These are phyloP conservation scores for Crucihimalaya himalaica DNA, from an alignment of 345 rosid genomes.

Conservation along the genomic window DNA sequence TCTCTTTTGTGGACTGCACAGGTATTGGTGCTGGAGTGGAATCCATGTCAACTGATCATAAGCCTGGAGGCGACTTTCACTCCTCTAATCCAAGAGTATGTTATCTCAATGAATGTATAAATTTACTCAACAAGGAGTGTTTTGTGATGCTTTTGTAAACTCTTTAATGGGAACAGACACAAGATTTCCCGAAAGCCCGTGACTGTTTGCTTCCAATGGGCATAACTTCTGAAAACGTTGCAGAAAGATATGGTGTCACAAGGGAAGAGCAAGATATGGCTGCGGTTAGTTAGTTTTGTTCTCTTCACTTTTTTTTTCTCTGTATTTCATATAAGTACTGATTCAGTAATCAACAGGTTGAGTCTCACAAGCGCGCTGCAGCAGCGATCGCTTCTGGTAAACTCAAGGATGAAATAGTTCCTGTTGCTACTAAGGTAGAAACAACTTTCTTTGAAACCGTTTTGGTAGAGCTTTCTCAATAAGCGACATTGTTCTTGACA, in stretches of 20 bases:
- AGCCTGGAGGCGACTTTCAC: constrained; percentile 29
- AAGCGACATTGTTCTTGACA: constrained; percentile 34
- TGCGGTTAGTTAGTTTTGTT: constrained; percentile 63
- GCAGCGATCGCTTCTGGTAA: constrained; percentile 85
- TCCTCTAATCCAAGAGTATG: constrained; percentile 69
- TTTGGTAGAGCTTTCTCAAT: constrained; percentile 6
- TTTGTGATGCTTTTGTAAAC: neutral
- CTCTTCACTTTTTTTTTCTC: neutral
- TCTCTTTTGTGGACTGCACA: constrained; percentile 34
- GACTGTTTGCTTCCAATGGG: constrained; percentile 99
- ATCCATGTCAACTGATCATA: constrained; percentile 64
- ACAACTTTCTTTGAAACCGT: neutral
- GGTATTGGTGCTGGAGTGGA: constrained; percentile 96
- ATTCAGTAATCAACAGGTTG: constrained; percentile 55
- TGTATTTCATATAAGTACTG: constrained; percentile 21
- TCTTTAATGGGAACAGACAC: constrained; percentile 44
- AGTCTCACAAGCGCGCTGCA: constrained; percentile 92
- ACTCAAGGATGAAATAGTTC: constrained; percentile 87
- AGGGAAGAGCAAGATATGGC: constrained; percentile 90
- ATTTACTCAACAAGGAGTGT: neutral
- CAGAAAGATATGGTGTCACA: constrained; percentile 73
- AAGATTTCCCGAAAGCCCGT: constrained; percentile 64
- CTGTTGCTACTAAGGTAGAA: constrained; percentile 78
- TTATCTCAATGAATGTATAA: neutral
- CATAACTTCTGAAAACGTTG: constrained; percentile 93